Base-by-base conservation (phyloP, 805 yeast genomes). In the Kodamaea kaohsiungensis region DNA sequence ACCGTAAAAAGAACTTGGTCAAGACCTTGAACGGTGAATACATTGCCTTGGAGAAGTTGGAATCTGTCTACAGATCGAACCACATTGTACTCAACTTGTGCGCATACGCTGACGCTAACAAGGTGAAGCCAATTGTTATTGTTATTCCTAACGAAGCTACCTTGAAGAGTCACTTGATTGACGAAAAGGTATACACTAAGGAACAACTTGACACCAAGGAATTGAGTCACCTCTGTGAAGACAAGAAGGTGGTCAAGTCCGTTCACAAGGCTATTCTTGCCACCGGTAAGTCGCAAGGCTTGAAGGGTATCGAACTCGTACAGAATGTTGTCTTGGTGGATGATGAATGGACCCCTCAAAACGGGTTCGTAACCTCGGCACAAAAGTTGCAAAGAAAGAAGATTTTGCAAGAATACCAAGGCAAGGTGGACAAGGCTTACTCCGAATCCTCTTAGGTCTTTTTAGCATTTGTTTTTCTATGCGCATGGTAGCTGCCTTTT, bases 321-420 rank as follows among this genome's bases (percentile, higher is more conserved):
- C 84, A 83, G 59, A 96, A 92, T 61, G 79, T 88, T 57, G 91
- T 88, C 12, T 70, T 95, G 56, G 80, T 85, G 54, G 92, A 89
- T 60, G 93, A 85, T 51, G 99, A 95, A 77, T 95, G 99, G 98
- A 95, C 98, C 42, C 98, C 99, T 43, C 95, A 91, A 72, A 89
- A 85, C 67, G 98, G 97, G 0, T 90, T 77, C 61, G 96, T 93
- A 54, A 91, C 98, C 13, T 86, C 96, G 55, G 99, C 99, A 22
- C 98, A 92, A 75, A 95, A 95, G 76, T 81, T 95, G 65, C 97
- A 93, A 79, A 88, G 99, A 79, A 89, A 82, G 79, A 88, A 88
- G 78, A 95, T 95, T 66, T 75, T 90, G 62, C 83, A 79, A 33
- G 82, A 86, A 56, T 88, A 87, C 67, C 71, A 86, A 71, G 79